phyloP scores from a whole-genome alignment of 2,329 filamentous ascomycete genomes.

The Chaetothyriales sp. region DNA sequence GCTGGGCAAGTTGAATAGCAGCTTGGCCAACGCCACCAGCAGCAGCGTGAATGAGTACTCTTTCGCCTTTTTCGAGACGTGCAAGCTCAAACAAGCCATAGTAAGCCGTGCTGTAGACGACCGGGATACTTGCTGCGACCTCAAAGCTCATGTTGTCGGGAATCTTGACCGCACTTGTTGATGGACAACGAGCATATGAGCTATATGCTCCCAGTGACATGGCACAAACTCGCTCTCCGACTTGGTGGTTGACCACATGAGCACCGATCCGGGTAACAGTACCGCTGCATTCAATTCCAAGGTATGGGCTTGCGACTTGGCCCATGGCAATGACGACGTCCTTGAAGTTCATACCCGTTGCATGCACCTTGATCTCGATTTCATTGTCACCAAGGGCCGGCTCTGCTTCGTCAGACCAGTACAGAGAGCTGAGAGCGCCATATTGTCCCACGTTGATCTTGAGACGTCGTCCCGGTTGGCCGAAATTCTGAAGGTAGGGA shows the following conservation, averaged over 20 bases:
- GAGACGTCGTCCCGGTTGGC: conserved; percentile 3
- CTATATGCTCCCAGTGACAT: conserved; percentile 18
- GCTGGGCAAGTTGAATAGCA: conserved; percentile 7
- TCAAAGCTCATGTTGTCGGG: conserved; percentile 9
- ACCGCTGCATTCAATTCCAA: conserved; percentile 20
- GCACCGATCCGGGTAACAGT: conserved; percentile 16
- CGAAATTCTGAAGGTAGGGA: neutral
- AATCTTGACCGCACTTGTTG: conserved; percentile 11
- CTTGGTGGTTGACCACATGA: conserved; percentile 1
- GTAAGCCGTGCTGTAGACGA: conserved; percentile 18
- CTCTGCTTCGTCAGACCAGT: conserved; percentile 7
- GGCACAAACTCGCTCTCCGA: conserved; percentile 23
- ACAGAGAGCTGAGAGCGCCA: conserved; percentile 12
- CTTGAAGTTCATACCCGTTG: conserved; percentile 20
- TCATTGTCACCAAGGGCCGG: conserved; percentile 10
- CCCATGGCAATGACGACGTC: conserved; percentile 18
- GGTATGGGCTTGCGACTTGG: conserved; percentile 10
- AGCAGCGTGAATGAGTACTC: conserved; percentile 10
- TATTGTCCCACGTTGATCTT: conserved; percentile 10
- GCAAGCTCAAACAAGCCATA: conserved; percentile 19
- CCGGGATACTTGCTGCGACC: conserved; percentile 16
- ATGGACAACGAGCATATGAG: conserved; percentile 15
- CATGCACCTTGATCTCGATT: conserved; percentile 19
- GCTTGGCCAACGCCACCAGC: conserved; percentile 10
- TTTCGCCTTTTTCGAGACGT: conserved; percentile 8